Evolutionary conservation across 2,329 filamentous ascomycete species (phyloP).

Genomic region (Colletotrichum falcatum): DNA sequence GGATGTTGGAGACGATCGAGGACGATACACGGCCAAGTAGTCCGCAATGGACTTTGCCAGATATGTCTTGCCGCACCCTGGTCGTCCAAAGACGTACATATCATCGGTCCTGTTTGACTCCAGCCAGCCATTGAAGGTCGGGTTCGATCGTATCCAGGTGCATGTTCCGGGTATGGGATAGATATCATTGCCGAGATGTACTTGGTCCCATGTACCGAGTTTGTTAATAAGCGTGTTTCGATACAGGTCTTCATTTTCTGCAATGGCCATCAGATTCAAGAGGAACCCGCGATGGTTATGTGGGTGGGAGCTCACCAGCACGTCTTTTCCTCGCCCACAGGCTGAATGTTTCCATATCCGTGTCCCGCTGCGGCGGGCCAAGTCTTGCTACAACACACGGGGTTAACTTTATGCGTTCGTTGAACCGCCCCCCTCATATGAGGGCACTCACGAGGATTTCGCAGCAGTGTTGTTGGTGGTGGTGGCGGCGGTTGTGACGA

Average conservation of each 20-base stretch:
- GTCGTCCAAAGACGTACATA: slow-evolving; percentile 37
- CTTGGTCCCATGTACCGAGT: slow-evolving; percentile 25
- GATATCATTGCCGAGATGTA: slow-evolving; percentile 23
- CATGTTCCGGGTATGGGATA: slow-evolving; percentile 40
- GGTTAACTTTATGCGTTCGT: not conserved
- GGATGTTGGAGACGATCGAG: slow-evolving; percentile 12
- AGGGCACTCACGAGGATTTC: not conserved
- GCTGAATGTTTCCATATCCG: not conserved
- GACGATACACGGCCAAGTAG: slow-evolving; percentile 35
- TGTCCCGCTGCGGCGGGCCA: slow-evolving; percentile 4
- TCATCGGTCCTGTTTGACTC: slow-evolving; percentile 30
- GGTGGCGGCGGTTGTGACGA: not conserved
- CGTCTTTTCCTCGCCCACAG: slow-evolving; percentile 18
- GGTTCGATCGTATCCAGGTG: slow-evolving; percentile 41
- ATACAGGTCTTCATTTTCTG: not conserved
- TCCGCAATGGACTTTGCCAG: slow-evolving; percentile 42
- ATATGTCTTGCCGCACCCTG: slow-evolving; percentile 44
- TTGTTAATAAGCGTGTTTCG: slow-evolving; percentile 1
- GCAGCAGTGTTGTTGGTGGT: slow-evolving; percentile 5
- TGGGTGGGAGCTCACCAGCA: not conserved
- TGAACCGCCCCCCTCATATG: not conserved
- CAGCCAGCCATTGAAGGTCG: slow-evolving; percentile 41
- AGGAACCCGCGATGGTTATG: too few species aligned
- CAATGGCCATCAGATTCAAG: not conserved
- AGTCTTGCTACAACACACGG: too few species aligned